Conservation (phyloP, 2,329 filamentous ascomycete genomes). For the Fusarium solani-melongenae region DNA sequence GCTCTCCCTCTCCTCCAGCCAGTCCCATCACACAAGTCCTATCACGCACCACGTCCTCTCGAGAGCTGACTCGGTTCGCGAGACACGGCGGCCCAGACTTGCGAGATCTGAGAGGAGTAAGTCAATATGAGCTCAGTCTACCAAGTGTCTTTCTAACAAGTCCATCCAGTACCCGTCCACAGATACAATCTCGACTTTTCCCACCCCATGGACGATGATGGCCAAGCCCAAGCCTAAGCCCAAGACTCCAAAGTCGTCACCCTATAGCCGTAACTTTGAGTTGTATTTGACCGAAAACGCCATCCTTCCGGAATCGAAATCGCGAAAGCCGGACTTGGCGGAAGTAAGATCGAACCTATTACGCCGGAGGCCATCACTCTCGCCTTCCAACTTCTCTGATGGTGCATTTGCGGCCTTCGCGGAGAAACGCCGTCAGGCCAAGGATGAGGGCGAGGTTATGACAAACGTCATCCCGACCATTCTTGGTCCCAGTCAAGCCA, state of each 20-base stretch:
- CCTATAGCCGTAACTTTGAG: not conserved
- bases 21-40: not conserved
- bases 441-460: not conserved
- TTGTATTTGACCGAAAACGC: not conserved
- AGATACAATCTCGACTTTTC: not conserved
- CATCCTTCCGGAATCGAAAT: not conserved
- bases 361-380: not conserved
- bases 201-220: not conserved
- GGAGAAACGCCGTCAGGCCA: not conserved
- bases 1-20: not conserved
- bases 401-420: not conserved
- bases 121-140: not conserved
- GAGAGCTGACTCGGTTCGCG: conserved; percentile 36
- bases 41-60: not conserved
- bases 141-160: not conserved
- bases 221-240: too few species aligned
- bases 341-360: not conserved
- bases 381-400: not conserved
- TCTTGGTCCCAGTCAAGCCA: not conserved
- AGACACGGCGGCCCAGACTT: conserved; percentile 42
- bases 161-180: not conserved
- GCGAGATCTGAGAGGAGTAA: conserved; percentile 32
- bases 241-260: not conserved
- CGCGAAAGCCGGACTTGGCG: not conserved
- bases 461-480: not conserved